Conservation (phyloP, 2,329 filamentous ascomycete species). For the Laburnicola sp. region DNA sequence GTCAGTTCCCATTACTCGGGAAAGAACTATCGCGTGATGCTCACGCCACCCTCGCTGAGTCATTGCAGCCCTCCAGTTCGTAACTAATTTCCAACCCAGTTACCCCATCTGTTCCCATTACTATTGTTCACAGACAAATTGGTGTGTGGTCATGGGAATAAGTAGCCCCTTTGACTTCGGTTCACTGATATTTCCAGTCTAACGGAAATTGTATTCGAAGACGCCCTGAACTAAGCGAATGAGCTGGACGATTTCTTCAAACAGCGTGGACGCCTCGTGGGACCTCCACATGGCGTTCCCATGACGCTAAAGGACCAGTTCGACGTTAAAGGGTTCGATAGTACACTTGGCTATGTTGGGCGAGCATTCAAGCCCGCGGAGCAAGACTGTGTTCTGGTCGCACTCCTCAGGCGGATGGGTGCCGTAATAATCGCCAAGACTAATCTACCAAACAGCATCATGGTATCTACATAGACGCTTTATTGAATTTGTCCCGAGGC, state of each 20-base stretch:
- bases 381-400: conserved; percentile 58
- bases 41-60: conserved; percentile 42
- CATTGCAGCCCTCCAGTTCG: conserved; percentile 34
- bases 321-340: conserved; percentile 53
- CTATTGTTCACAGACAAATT: conserved; percentile 40
- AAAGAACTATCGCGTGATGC: conserved; percentile 29
- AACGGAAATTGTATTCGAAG: conserved; percentile 54
- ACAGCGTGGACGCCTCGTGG: conserved; percentile 43
- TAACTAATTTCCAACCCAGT: conserved; percentile 20
- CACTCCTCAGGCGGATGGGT: conserved; percentile 58
- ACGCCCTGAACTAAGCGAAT: conserved; percentile 47
- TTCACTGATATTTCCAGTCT: conserved; percentile 56
- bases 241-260: conserved; percentile 48
- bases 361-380: conserved; percentile 58
- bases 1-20: conserved; percentile 21
- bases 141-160: conserved; percentile 49
- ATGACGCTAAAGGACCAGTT: conserved; percentile 56
- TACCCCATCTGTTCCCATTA: background rate
- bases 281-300: conserved; percentile 54
- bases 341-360: conserved; percentile 63
- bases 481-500: conserved; percentile 44
- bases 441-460: conserved; percentile 62
- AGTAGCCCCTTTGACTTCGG: conserved; percentile 38
- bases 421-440: conserved; percentile 54
- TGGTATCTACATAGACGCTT: conserved; percentile 43